phyloP scores from a whole-genome alignment of 495 filamentous ascomycete genomes.

The Penicillium roqueforti region DNA sequence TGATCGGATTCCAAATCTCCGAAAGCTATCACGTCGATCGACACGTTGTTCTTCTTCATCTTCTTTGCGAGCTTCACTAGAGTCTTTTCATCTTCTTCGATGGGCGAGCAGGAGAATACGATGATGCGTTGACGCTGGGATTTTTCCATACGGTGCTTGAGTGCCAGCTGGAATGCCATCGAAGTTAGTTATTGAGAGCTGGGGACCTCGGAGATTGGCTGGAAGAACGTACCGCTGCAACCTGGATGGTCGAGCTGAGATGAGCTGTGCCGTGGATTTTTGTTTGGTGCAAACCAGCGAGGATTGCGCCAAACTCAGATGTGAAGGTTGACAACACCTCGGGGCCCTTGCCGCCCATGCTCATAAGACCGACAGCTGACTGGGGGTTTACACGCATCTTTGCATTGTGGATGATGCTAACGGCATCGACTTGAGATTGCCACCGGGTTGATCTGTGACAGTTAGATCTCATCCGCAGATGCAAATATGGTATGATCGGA shows the following conservation, averaged over 20 bases:
- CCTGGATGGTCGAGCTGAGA: constrained; percentile 87
- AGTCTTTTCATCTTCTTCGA: constrained; percentile 81
- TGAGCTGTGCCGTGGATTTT: constrained; percentile 87
- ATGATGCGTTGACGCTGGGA: constrained; percentile 92
- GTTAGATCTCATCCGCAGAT: constrained; percentile 14
- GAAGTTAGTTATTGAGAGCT: constrained; percentile 7
- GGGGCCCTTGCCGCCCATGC: constrained; percentile 94
- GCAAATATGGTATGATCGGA: background rate
- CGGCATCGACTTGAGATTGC: constrained; percentile 92
- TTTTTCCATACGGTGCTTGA: constrained; percentile 98
- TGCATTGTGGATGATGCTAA: constrained; percentile 88
- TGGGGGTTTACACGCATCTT: constrained; percentile 94
- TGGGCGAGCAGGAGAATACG: constrained; percentile 89
- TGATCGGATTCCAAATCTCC: constrained; percentile 89
- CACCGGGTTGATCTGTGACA: constrained; percentile 73
- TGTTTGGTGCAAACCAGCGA: constrained; percentile 87
- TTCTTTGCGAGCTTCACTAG: constrained; percentile 89
- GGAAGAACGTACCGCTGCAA: constrained; percentile 70
- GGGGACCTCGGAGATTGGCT: background rate
- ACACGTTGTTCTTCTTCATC: constrained; percentile 95
- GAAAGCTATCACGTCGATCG: constrained; percentile 90
- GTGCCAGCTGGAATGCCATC: constrained; percentile 61
- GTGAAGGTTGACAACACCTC: constrained; percentile 96
- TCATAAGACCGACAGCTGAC: constrained; percentile 96
- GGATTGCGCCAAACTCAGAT: constrained; percentile 88